Base-by-base conservation (phyloP, 345 rosid genomes). In the Euphorbia peplus region DNA sequence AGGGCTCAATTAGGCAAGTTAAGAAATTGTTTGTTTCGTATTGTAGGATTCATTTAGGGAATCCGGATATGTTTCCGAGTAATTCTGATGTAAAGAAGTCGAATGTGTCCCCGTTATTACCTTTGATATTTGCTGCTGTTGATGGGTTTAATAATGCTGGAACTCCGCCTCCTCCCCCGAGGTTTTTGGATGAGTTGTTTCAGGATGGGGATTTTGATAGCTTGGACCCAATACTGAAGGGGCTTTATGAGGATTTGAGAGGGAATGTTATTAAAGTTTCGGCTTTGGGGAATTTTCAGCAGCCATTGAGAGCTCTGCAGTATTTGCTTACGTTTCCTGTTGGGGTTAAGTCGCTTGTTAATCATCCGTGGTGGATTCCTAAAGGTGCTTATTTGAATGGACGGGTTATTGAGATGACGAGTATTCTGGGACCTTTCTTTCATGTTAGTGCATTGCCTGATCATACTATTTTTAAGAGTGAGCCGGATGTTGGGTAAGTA, bases 401-500 rank as follows among this genome's bases (percentile, higher is more conserved):
- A 19, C 81, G 98, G 60, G 99, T 83, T 48, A 90, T 88, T 30
- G 99, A 95, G 84, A 82, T 95, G 96, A 91, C 99, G 0, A 95
- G 99, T 75, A 90, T 95, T 80, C 79, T 95, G 66, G 99, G 98
- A 3, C 98, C 99, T 25, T 95, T 91, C 76, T 88, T 95, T 67
- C 98, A 90, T 75, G 89, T 91, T n/a, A 95, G 99, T 64, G 93
- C 97, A 11, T 70, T 90, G 83, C 98, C 90, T 10, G 99, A 95
- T 84, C 82, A 82, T 25, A 58, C 85, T 30, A 85, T 84, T 60
- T 95, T 95, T 81, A 90, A 90, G 89, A 86, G 88, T 84, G 92
- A 85, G 69, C 99, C 98, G 30, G 99, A 95, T 80, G 93, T 95
- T 64, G 98, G 97, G 99, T 91, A 75, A 91, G 95, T 82, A 18